Base-by-base conservation (phyloP, 108 stramenopile species). In the Cylindrotheca fusiformis region DNA sequence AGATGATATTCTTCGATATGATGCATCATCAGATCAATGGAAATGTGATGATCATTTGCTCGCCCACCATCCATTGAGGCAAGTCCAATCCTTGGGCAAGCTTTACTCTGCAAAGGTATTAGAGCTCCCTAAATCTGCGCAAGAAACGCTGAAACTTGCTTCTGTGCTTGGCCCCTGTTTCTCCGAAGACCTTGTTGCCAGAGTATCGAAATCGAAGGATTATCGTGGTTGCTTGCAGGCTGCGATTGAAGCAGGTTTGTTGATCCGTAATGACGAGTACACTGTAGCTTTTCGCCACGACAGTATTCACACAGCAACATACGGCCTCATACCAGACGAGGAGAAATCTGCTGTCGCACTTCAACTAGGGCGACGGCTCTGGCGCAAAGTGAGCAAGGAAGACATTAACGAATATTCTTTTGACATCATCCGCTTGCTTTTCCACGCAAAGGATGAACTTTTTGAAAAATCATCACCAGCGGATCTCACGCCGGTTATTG, bases 41-140 rank as follows among this genome's bases (percentile, higher is more conserved):
- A 8, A 30, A 2, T 48, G 48, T 63, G 56, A 67, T 57, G 2
- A 5, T 3, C 24, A 51, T 51, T 51, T 51, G 22, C 50, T 51
- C 50, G 4, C n/a, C 6, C 50, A 51, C n/a, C 50, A 51, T 51
- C 50, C 50, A 22, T 22, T n/a, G n/a, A 19, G 8, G 20, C 50
- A 51, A 51, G n/a, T 51, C 5, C 5, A 51, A 5, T 22, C 50
- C 22, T 19, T 51, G n/a, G 20, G 22, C 6, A 19, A 51, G n/a
- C 19, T 51, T 19, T 51, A 51, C 22, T 19, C 4, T n/a, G n/a
- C 50, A 6, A 51, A 51, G 50, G 19, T 51, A 22, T 5, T n/a
- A 23, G 50, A 51, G 6, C 50, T 51, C 5, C 20, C 50, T 6
- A 4, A 51, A 19, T 6, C n/a, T 14, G 50, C 22, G 6, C 50